Evolutionary conservation across 192 early-diverging fungal species (phyloP).

Genomic region (Rhizophlyctis rosea): DNA sequence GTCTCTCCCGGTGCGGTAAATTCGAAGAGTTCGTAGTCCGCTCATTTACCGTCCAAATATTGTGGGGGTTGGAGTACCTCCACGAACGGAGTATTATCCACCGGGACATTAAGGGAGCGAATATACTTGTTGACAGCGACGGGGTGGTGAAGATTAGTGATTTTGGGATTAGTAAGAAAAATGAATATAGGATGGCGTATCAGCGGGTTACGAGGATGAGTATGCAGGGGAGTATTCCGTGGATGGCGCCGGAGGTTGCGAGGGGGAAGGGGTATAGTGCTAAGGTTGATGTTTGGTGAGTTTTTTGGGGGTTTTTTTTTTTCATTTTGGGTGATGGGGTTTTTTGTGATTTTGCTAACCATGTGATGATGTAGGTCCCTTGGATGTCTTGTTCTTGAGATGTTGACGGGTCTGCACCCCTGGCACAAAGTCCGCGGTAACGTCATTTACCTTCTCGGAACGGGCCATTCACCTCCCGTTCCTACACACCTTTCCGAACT

Average conservation of each 20-base stretch:
- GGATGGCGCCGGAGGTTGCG: constrained; percentile 97
- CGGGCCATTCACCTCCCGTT: constrained; percentile 76
- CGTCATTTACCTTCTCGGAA: constrained; percentile 74
- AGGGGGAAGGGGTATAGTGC: constrained; percentile 76
- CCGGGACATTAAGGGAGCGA: constrained; percentile 88
- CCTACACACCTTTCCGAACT: constrained; percentile 67
- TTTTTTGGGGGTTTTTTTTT: constrained; percentile 16
- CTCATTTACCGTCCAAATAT: constrained; percentile 79
- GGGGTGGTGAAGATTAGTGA: constrained; percentile 95
- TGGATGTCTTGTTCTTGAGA: constrained; percentile 90
- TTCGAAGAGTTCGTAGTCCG: constrained; percentile 83
- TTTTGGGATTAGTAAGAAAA: constrained; percentile 91
- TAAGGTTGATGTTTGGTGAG: constrained; percentile 96
- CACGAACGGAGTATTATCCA: constrained; percentile 77
- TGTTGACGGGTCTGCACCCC: constrained; percentile 91
- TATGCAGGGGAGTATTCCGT: constrained; percentile 89
- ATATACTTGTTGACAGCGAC: constrained; percentile 86
- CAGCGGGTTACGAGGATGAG: constrained; percentile 61
- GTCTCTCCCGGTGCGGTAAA: constrained; percentile 77
- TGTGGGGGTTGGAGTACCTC: constrained; percentile 81
- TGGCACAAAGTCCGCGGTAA: constrained; percentile 57
- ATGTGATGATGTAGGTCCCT: too few species aligned
- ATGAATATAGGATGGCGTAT: constrained; percentile 47
- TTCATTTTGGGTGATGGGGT: background rate
- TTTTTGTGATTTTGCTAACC: background rate